Evolutionary conservation across 768 basidiomycete genomes (phyloP), one percentile per base, ranked within the genome.

Genomic region (Auriculariales sp.): DNA sequence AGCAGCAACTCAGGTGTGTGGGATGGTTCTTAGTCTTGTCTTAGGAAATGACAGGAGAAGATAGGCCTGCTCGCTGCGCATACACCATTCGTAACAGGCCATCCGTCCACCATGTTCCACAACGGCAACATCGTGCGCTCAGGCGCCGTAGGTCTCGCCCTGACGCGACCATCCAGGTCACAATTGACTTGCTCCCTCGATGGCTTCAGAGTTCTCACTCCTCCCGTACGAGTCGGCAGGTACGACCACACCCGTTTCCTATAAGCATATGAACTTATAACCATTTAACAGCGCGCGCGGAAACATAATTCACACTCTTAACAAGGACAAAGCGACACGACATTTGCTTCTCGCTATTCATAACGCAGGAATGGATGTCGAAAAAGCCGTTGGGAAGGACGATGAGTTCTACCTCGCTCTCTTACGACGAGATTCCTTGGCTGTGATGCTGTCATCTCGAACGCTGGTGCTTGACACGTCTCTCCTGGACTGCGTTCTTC

Each of bases 41-140:
- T 25, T 7, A 19, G 22, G 4, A 11, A 12, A 12, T 44, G 22
- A 44, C 19, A 25, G 22, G 39, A 22, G 15, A 57, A 85, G 77
- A 63, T 85, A 48, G 83, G 84, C 3, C 68, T 88, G 17, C 61
- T 82, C 19, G 81, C 79, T 0, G 69, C 84, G 0, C 80, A 84
- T 2, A 89, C 87, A 2, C 84, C 85, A 1, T 89, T 89, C 59
- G 64, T 85, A 4, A 88, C 83, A 1, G 87, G 85, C 12, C 66
- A 81, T 17, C 78, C 80, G 0, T 74, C 81, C 27, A 88, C 86
- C 0, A 66, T 89, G 9, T 78, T 87, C 52, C 62, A 71, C 51
- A 73, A 81, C 46, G 65, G 68, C 31, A 58, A 69, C 1, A 70
- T 85, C 24, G 61, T 72, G 49, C 77, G 74, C 0, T 67, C 72